Percentiles rank a stretch among this genome's conserved stretches.
These are phyloP conservation scores for Cystobasidiopsis lactophilus DNA, from an alignment of 768 basidiomycete genomes.

Conservation along the genomic window DNA sequence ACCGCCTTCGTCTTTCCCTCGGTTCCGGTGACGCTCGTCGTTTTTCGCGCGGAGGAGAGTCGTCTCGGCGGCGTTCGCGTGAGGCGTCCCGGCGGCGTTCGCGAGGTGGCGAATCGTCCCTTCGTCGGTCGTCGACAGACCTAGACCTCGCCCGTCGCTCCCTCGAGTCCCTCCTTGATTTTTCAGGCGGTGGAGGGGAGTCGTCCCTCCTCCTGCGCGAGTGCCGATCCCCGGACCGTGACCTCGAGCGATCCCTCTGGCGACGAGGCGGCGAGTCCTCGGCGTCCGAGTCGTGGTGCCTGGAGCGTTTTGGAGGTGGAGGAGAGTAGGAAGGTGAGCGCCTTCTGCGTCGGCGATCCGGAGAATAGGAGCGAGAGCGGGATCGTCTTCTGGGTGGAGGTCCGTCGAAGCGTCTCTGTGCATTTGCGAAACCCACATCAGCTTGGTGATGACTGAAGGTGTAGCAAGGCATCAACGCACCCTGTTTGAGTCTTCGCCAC, in stretches of 20 bases:
- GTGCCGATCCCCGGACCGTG: neutral
- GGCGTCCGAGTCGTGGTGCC: neutral
- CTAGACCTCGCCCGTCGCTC: neutral
- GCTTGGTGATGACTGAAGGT: neutral
- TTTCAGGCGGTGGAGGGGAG: slow-evolving; percentile 19
- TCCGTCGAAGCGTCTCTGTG: too few species aligned
- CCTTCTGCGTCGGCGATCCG: neutral
- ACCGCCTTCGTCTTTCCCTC: neutral
- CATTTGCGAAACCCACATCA: neutral
- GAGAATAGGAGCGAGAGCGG: slow-evolving; percentile 6
- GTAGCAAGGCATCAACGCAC: neutral
- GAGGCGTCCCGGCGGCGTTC: too few species aligned
- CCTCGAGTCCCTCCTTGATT: slow-evolving; percentile 38
- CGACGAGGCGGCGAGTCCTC: neutral
- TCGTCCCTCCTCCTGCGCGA: neutral
- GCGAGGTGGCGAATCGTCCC: too few species aligned
- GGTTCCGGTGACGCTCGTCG: neutral
- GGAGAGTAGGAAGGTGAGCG: neutral
- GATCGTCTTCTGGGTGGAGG: neutral
- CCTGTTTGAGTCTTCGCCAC: neutral
- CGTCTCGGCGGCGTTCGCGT: too few species aligned
- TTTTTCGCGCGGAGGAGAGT: too few species aligned
- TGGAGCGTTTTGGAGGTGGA: neutral
- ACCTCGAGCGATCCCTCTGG: neutral
- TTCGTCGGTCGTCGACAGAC: neutral